phyloP scores from a whole-genome alignment of 2,329 filamentous ascomycete species.

The Colletotrichum aenigma region DNA sequence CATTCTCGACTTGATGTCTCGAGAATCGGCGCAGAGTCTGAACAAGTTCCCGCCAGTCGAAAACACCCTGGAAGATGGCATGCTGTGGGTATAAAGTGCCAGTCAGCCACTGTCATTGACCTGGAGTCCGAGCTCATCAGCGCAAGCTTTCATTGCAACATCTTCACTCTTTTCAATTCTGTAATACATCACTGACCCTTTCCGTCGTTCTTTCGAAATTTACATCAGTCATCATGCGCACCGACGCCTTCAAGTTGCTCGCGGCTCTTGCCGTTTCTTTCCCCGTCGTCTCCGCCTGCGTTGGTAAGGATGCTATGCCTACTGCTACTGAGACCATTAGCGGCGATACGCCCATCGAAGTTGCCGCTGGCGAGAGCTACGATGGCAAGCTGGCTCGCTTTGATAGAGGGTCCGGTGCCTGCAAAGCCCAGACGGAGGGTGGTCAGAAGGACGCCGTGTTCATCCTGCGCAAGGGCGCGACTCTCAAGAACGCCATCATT shows the following conservation, averaged over 20 bases:
- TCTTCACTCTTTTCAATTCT: background rate
- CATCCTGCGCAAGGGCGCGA: constrained; percentile 44
- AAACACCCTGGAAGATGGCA: background rate
- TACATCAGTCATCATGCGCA: background rate
- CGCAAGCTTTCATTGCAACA: background rate
- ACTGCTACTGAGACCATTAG: constrained; percentile 27
- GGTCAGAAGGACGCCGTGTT: constrained; percentile 48
- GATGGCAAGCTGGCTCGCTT: constrained; percentile 39
- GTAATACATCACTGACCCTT: background rate
- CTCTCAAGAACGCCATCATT: constrained; percentile 51
- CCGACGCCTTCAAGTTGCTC: constrained; percentile 4
- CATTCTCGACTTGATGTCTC: background rate
- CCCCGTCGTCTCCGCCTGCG: constrained; percentile 26
- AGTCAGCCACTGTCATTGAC: background rate
- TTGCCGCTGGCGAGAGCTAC: constrained; percentile 31
- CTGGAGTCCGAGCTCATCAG: too few relatives aligned
- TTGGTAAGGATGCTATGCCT: constrained; percentile 29
- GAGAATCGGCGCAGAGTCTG: background rate
- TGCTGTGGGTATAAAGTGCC: background rate
- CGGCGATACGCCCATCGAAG: constrained; percentile 34
- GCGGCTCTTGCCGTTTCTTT: constrained; percentile 17
- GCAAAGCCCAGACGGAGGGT: constrained; percentile 47
- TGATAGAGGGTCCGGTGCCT: constrained; percentile 43
- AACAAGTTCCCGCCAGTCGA: background rate
- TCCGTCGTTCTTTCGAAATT: background rate